A percentile compares a stretch with the other conserved stretches of the same genome.
Evolutionary conservation across 1,284 basidiomycete genomes (phyloP).

Genomic region (Fomitiporia mediterranea): DNA sequence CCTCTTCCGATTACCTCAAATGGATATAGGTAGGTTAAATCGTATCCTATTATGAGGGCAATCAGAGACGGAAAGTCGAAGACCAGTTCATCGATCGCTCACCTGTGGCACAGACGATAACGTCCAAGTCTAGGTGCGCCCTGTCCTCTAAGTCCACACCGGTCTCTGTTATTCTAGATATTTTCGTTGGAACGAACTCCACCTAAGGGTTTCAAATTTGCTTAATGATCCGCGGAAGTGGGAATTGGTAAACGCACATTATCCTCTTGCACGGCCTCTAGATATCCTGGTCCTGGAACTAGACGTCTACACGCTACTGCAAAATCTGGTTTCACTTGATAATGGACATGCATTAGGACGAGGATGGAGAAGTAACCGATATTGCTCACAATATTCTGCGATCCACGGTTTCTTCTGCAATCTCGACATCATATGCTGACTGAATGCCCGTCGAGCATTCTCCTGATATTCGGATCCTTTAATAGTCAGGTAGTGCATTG

Average conservation of each 20-base stretch:
- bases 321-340: slow-evolving; percentile 47
- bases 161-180: slow-evolving; percentile 45
- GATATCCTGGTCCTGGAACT: slow-evolving; percentile 62
- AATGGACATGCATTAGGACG: background rate
- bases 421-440: slow-evolving; percentile 44
- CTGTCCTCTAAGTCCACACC: slow-evolving; percentile 57
- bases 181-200: slow-evolving; percentile 47
- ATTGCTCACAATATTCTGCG: slow-evolving; percentile 44
- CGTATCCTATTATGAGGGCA: slow-evolving; percentile 39
- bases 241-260: slow-evolving; percentile 36
- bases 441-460: slow-evolving; percentile 37
- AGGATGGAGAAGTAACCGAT: background rate
- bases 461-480: slow-evolving; percentile 40
- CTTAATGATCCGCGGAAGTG: background rate
- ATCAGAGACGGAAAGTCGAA: background rate
- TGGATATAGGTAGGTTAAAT: slow-evolving; percentile 45
- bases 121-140: slow-evolving; percentile 46
- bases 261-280: slow-evolving; percentile 56
- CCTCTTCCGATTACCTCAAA: slow-evolving; percentile 50
- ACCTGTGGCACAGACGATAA: slow-evolving; percentile 58
- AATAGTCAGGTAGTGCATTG: slow-evolving; percentile 41
- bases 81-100: background rate
- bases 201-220: slow-evolving; percentile 37
- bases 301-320: slow-evolving; percentile 52
- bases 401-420: slow-evolving; percentile 56